Conservation (phyloP, 2,329 filamentous ascomycete species). For the Fusarium tupiense region DNA sequence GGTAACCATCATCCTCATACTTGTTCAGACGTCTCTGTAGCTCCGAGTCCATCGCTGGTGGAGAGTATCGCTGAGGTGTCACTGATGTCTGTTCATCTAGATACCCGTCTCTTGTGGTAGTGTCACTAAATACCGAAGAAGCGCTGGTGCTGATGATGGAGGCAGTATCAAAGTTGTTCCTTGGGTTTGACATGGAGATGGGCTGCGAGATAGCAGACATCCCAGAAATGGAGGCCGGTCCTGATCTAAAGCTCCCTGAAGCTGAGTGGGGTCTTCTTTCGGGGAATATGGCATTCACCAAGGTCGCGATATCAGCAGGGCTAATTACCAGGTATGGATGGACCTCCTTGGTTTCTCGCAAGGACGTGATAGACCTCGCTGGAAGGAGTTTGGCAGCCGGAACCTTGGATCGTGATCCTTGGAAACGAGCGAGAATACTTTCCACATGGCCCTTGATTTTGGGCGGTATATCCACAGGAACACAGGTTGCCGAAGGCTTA, state of each 20-base stretch:
- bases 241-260: slow-evolving; percentile 71
- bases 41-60: slow-evolving; percentile 58
- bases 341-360: slow-evolving; percentile 80
- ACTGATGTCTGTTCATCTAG: slow-evolving; percentile 64
- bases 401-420: slow-evolving; percentile 60
- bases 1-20: slow-evolving; percentile 72
- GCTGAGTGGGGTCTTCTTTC: slow-evolving; percentile 73
- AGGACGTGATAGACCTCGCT: slow-evolving; percentile 75
- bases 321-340: slow-evolving; percentile 84
- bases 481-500: slow-evolving; percentile 66
- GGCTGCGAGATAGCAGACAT: slow-evolving; percentile 74
- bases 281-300: slow-evolving; percentile 87
- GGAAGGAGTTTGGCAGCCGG: slow-evolving; percentile 70
- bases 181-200: slow-evolving; percentile 68
- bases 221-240: slow-evolving; percentile 73
- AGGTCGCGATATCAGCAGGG: slow-evolving; percentile 79
- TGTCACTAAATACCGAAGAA: slow-evolving; percentile 78
- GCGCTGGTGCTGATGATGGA: slow-evolving; percentile 78
- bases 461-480: slow-evolving; percentile 60
- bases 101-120: slow-evolving; percentile 71
- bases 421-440: slow-evolving; percentile 74
- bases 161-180: slow-evolving; percentile 70
- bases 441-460: slow-evolving; percentile 76
- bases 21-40: slow-evolving; percentile 57
- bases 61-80: slow-evolving; percentile 65